Percentiles rank a stretch among this genome's conserved stretches.
Conservation (phyloP, 495 filamentous ascomycete genomes). For the Parathielavia appendiculata region DNA sequence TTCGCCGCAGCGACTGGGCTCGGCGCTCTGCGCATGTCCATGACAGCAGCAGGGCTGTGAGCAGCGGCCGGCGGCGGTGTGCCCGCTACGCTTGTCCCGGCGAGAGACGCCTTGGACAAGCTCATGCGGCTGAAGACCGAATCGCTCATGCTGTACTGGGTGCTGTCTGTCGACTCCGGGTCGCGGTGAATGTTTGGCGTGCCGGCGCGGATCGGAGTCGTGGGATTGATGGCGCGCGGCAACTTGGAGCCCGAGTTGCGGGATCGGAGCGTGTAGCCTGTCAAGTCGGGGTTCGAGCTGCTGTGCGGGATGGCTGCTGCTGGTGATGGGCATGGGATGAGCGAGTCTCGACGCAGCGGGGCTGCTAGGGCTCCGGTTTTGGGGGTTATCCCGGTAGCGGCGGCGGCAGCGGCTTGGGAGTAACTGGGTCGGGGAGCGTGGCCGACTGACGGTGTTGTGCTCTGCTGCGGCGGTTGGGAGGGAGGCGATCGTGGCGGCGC, state of each 20-base stretch:
- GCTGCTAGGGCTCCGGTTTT: not conserved
- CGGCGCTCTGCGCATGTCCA: not conserved
- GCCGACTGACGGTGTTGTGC: conserved; percentile 11
- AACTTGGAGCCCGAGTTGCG: conserved; percentile 31
- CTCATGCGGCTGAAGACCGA: conserved; percentile 30
- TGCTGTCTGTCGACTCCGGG: conserved; percentile 32
- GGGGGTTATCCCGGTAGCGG: not conserved
- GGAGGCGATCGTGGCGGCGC: conserved; percentile 3
- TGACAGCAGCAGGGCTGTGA: conserved; percentile 1
- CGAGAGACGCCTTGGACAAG: conserved; percentile 22
- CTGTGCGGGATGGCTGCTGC: not conserved
- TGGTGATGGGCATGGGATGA: conserved; percentile 15
- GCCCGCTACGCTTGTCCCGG: conserved; percentile 22
- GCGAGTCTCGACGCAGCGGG: conserved; percentile 15
- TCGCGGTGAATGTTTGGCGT: conserved; percentile 30
- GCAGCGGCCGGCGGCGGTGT: conserved; percentile 20
- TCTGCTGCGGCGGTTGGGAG: not conserved
- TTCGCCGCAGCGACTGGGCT: not conserved
- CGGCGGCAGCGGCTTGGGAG: conserved; percentile 18
- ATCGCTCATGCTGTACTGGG: conserved; percentile 32
- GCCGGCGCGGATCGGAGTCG: conserved; percentile 29
- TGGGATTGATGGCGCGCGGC: conserved; percentile 27
- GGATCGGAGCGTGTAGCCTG: conserved; percentile 26
- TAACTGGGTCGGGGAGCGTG: conserved; percentile 19
- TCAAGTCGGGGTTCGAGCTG: conserved; percentile 20